A percentile compares a stretch with the other conserved stretches of the same genome.
These are phyloP conservation scores for Neurospora sp. DNA, from an alignment of 495 filamentous ascomycete species.

Conservation along the genomic window DNA sequence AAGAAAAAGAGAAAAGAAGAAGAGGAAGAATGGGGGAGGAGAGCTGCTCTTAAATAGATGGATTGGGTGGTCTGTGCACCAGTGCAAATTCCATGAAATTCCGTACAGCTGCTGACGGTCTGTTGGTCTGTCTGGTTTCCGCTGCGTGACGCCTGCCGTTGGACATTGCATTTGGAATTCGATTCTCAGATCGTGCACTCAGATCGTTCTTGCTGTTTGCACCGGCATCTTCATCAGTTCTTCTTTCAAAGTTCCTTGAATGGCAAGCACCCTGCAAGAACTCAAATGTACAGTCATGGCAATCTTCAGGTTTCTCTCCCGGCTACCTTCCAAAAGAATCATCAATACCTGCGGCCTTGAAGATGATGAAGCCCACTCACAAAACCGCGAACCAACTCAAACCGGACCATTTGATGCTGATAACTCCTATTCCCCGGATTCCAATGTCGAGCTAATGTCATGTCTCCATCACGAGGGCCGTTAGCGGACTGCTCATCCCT, in stretches of 20 bases:
- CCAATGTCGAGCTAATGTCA: background rate
- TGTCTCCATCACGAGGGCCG: background rate
- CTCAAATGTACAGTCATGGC: background rate
- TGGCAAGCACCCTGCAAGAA: background rate
- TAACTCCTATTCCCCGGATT: background rate
- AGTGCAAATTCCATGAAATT: background rate
- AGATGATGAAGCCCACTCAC: background rate
- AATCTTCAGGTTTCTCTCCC: no score
- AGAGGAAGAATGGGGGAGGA: background rate
- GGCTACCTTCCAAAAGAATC: background rate
- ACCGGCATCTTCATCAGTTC: background rate
- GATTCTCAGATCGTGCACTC: background rate
- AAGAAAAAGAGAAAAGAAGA: background rate
- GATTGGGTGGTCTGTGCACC: background rate
- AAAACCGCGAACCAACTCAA: background rate
- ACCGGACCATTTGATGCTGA: background rate
- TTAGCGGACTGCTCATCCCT: background rate
- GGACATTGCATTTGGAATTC: background rate
- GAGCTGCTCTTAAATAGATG: background rate
- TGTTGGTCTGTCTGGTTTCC: no score
- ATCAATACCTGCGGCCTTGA: background rate
- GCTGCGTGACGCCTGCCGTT: background rate
- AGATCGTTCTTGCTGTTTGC: background rate
- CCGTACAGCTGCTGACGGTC: background rate
- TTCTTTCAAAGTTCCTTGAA: background rate